Base-by-base conservation (phyloP, 1,284 basidiomycete genomes). In the Boletus semigastroideus region DNA sequence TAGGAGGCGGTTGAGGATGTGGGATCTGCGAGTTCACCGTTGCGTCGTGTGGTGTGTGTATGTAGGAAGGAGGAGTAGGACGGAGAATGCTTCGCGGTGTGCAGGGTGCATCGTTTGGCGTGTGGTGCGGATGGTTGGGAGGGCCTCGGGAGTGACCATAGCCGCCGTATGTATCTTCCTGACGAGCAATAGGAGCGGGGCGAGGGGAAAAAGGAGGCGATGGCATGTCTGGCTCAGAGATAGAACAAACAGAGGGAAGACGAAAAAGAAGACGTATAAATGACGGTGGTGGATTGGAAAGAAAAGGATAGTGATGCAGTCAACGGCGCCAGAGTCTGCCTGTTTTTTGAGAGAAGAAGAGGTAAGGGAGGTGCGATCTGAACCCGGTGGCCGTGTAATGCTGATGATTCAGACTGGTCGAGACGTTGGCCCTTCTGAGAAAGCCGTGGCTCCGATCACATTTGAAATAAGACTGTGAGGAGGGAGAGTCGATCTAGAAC, bases 151-250 rank as follows among this genome's bases (percentile, higher is more conserved):
- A 42, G 40, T 37, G 51, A 5, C n/a, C 30, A 39, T 28, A 52
- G 46, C 37, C 30, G 25, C 31, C 34, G 28, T 41, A 27, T 8
- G 19, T 37, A 45, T 52, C 60, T 0, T 54, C 57, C 37, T 52
- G 50, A 25, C 49, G 51, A 19, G 51, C 6, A 16, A 19, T 17
- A n/a, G 53, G 53, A 17, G 5, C 11, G 28, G 57, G 58, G 17
- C 54, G 62, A 54, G 54, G 60, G 17, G 50, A 49, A 4, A 65
- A 65, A 5, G 65, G 58, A 43, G 64, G 28, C 4, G 45, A 36
- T 37, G 61, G 25, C 62, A 65, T 65, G 44, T 37, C 33, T 28
- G 28, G 40, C 46, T 44, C 36, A 46, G 34, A 48, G 22, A 31
- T 41, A 28, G n/a, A 20, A 25, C 12, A n/a, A 37, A 8, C 19